Evolutionary conservation across 345 rosid species (phyloP), one percentile per base, ranked within the genome.

Genomic region (Aquilaria yunnanensis): DNA sequence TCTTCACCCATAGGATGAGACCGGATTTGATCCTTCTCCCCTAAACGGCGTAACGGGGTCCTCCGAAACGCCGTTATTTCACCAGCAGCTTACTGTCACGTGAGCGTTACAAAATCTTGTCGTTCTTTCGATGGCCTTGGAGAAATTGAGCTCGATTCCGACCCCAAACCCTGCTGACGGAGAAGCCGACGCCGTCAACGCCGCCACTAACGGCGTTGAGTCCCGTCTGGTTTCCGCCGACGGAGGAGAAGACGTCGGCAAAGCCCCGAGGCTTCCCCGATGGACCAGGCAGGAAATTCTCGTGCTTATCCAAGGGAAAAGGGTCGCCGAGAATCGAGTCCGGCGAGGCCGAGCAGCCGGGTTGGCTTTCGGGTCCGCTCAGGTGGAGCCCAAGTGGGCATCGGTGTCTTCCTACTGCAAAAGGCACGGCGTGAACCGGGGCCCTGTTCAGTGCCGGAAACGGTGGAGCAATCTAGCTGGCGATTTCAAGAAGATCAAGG

Each of bases 381-480:
- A 77, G 71, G 67, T 81, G 60, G 99, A 94, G 74, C 89, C 99
- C 1, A 94, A 94, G 70, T 94, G 99, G 99, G 91, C 96, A 0
- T 81, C 95, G 4, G 96, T 94, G 1, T 94, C 97, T 1, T 83
- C 96, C 10, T 94, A 94, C 75, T 94, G 97, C 34, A 81, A 77
- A 23, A 72, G 90, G 48, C 96, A 94, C 73, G 97, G 97, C 0
- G 99, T 91, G 63, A 86, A 90, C 79, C 81, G 99, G 10, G 99
- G 96, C 0, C 99, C 99, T 23, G 90, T 94, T 23, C 99, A 94
- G 93, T 94, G 99, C 74, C 95, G 97, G 51, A 94, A 94, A 70
- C 75, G 97, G 66, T 94, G 97, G 97, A 94, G 97, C 69, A 94
- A 94, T 68, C 78, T 94, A 45, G 84, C 99, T n/a, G 99, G 99